Evolutionary conservation across 2,329 filamentous ascomycete species (phyloP).

Genomic region (Herpotrichia juniperi): DNA sequence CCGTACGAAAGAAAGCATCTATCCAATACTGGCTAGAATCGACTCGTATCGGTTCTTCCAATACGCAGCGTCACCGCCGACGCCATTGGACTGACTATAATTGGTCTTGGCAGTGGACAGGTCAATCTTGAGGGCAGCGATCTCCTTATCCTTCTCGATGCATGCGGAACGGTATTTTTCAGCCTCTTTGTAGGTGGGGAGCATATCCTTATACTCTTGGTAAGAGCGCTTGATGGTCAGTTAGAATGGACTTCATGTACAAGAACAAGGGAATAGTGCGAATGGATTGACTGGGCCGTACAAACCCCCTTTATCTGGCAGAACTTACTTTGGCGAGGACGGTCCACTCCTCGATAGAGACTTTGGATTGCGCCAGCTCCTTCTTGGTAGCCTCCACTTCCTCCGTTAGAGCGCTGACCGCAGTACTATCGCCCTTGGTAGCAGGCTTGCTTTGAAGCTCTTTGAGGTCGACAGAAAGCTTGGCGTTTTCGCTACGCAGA

Average conservation of each 20-base stretch:
- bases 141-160: slow-evolving; percentile 18
- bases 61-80: slow-evolving; percentile 1
- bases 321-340: slow-evolving; percentile 26
- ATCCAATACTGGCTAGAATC: neutral
- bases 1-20: neutral
- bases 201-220: slow-evolving; percentile 30
- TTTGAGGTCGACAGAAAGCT: slow-evolving; percentile 3
- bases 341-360: slow-evolving; percentile 22
- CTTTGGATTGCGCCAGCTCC: neutral
- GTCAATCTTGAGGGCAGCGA: slow-evolving; percentile 22
- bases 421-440: neutral
- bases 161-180: slow-evolving; percentile 22
- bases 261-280: no score
- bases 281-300: neutral
- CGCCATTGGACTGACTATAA: slow-evolving; percentile 15
- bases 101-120: slow-evolving; percentile 18
- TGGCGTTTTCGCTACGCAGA: slow-evolving; percentile 13
- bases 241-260: neutral
- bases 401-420: neutral
- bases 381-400: neutral
- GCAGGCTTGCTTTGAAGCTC: slow-evolving; percentile 4
- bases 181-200: slow-evolving; percentile 25
- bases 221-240: slow-evolving; percentile 28
- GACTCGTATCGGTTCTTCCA: slow-evolving; percentile 7
- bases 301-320: neutral